Evolutionary conservation across 805 yeast species (phyloP).

Genomic region (Ogataea philodendri): DNA sequence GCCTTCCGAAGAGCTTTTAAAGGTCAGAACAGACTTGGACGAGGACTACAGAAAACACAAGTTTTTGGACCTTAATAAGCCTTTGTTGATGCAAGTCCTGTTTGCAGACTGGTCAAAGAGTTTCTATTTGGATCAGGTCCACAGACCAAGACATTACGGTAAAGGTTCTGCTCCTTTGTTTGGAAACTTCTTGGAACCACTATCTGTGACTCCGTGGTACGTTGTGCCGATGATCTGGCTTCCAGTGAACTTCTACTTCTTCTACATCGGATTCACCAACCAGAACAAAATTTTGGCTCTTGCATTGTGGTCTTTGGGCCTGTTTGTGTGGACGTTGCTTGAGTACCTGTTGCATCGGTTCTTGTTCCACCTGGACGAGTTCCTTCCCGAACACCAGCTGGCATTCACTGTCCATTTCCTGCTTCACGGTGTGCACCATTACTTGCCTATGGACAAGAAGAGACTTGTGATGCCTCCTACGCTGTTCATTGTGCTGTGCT

Average conservation of each 20-base stretch:
- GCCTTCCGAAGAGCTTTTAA: slow-evolving; percentile 71
- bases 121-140: slow-evolving; percentile 93
- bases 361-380: slow-evolving; percentile 85
- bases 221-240: slow-evolving; percentile 86
- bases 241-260: slow-evolving; percentile 68
- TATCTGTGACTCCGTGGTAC: slow-evolving; percentile 92
- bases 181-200: slow-evolving; percentile 91
- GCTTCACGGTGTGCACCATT: slow-evolving; percentile 95
- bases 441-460: slow-evolving; percentile 91
- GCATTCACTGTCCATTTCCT: slow-evolving; percentile 84
- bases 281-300: slow-evolving; percentile 47
- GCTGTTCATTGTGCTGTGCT: slow-evolving; percentile 64
- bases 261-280: slow-evolving; percentile 55
- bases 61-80: slow-evolving; percentile 81
- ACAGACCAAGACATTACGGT: slow-evolving; percentile 97
- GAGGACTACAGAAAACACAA: slow-evolving; percentile 74
- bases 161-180: slow-evolving; percentile 94
- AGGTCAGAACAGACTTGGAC: slow-evolving; percentile 73
- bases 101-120: slow-evolving; percentile 76
- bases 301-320: slow-evolving; percentile 71
- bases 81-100: slow-evolving; percentile 78
- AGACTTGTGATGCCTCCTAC: slow-evolving; percentile 98
- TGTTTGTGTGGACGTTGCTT: slow-evolving; percentile 87
- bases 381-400: slow-evolving; percentile 75
- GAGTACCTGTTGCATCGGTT: slow-evolving; percentile 90